These are phyloP conservation scores for Cyberlindnera mrakii DNA, from an alignment of 805 yeast species.

Conservation along the genomic window DNA sequence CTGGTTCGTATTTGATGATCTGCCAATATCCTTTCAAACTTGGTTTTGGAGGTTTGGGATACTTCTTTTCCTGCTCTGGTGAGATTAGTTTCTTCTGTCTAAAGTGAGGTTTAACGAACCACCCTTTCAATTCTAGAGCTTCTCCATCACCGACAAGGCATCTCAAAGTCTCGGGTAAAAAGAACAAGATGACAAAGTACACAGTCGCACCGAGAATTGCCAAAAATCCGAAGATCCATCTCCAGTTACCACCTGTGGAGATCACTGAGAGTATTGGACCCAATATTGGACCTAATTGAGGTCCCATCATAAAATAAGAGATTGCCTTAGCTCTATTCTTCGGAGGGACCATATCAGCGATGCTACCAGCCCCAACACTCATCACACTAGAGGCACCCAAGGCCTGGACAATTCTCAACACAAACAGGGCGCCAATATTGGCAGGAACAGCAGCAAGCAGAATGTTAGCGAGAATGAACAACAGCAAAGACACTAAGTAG, in stretches of 20 bases:
- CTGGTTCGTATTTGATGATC: slow-evolving; percentile 37
- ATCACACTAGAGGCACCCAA: slow-evolving; percentile 86
- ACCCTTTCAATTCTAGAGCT: slow-evolving; percentile 12
- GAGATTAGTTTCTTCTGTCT: slow-evolving; percentile 20
- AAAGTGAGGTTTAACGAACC: slow-evolving; percentile 27
- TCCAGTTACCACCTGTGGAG: slow-evolving; percentile 64
- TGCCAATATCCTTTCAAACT: slow-evolving; percentile 30
- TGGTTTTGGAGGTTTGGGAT: slow-evolving; percentile 43
- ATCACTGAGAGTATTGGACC: slow-evolving; percentile 83
- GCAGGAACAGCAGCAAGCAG: slow-evolving; percentile 57
- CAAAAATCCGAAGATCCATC: slow-evolving; percentile 78
- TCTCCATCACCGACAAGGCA: slow-evolving; percentile 52
- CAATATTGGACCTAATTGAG: slow-evolving; percentile 77
- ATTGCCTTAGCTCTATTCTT: slow-evolving; percentile 72
- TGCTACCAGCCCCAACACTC: slow-evolving; percentile 87
- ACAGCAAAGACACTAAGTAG: slow-evolving; percentile 46
- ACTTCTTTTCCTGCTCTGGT: slow-evolving; percentile 18
- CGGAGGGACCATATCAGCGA: slow-evolving; percentile 66
- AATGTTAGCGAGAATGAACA: slow-evolving; percentile 57
- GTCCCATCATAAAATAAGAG: slow-evolving; percentile 83
- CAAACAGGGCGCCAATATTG: slow-evolving; percentile 63
- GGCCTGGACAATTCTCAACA: slow-evolving; percentile 66
- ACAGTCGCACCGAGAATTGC: slow-evolving; percentile 60
- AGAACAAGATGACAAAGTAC: slow-evolving; percentile 43
- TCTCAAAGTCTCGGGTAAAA: slow-evolving; percentile 77